Evolutionary conservation across 441 rosid species (phyloP).

Genomic region (Erodium chrysanthum): DNA sequence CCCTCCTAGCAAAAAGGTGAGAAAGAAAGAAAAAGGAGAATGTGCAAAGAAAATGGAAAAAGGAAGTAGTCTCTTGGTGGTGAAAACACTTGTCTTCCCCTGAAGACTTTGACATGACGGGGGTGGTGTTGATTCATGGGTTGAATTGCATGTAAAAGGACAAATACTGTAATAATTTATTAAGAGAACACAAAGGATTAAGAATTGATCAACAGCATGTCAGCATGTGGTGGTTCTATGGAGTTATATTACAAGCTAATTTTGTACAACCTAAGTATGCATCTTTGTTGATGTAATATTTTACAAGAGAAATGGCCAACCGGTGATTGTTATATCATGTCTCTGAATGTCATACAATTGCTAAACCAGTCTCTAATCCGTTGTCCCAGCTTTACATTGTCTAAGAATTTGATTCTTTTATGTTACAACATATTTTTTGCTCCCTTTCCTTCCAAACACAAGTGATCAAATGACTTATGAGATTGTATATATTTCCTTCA

Average conservation of each 20-base stretch:
- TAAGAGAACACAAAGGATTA: not conserved
- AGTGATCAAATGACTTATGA: conserved; percentile 1
- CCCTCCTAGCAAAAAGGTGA: not conserved
- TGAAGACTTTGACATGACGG: not conserved
- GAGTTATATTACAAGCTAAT: not conserved
- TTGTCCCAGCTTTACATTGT: not conserved
- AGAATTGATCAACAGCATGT: not conserved
- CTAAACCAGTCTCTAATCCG: not conserved
- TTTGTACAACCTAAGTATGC: not conserved
- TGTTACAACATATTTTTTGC: not conserved
- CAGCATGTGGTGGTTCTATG: not conserved
- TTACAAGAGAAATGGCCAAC: not conserved
- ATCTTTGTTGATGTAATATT: not conserved
- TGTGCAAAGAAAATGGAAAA: too few relatives aligned
- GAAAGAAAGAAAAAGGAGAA: not conserved
- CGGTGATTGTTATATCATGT: not conserved
- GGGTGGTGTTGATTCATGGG: not conserved
- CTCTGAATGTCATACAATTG: not conserved
- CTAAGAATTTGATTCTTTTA: not conserved
- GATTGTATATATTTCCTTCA: not conserved
- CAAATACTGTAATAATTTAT: not conserved
- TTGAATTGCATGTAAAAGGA: not conserved
- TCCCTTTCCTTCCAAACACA: not conserved
- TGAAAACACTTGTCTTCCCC: not conserved
- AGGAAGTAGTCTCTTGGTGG: not conserved